Conservation (phyloP, 306 rosid species). For the Cicer chorassanicum region DNA sequence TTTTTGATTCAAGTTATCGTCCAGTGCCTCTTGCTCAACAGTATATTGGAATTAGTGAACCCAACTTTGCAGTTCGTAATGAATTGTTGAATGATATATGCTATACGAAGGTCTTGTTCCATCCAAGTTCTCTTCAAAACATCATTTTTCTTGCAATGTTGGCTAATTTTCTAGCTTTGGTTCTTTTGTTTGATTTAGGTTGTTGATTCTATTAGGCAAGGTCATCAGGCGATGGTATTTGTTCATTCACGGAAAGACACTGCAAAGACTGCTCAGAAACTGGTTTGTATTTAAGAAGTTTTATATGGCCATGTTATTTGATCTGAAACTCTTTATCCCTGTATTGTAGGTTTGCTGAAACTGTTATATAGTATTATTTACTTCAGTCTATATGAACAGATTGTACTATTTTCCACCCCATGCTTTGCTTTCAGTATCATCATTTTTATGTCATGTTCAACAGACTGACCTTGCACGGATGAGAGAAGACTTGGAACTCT, state of each 20-base stretch:
- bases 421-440: conserved; percentile 40
- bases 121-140: conserved; percentile 36
- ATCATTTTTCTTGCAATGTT: conserved; percentile 41
- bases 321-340: conserved; percentile 39
- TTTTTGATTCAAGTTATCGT: conserved; percentile 93
- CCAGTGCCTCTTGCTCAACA: conserved; percentile 99
- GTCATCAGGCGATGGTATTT: conserved; percentile 96
- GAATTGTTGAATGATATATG: conserved; percentile 89
- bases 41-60: conserved; percentile 91
- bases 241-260: conserved; percentile 98
- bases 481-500: conserved; percentile 71
- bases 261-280: conserved; percentile 84
- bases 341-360: conserved; percentile 10
- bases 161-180: conserved; percentile 37
- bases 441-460: conserved; percentile 44
- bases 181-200: conserved; percentile 57
- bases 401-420: conserved; percentile 35
- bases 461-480: conserved; percentile 88
- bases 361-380: conserved; percentile 12
- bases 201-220: conserved; percentile 84
- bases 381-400: conserved; percentile 22
- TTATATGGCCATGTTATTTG: conserved; percentile 31
- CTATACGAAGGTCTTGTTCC: conserved; percentile 78
- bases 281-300: conserved; percentile 59
- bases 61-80: conserved; percentile 81